Evolutionary conservation across 192 early-diverging fungal genomes (phyloP).

Genomic region (Pilaira anomala): DNA sequence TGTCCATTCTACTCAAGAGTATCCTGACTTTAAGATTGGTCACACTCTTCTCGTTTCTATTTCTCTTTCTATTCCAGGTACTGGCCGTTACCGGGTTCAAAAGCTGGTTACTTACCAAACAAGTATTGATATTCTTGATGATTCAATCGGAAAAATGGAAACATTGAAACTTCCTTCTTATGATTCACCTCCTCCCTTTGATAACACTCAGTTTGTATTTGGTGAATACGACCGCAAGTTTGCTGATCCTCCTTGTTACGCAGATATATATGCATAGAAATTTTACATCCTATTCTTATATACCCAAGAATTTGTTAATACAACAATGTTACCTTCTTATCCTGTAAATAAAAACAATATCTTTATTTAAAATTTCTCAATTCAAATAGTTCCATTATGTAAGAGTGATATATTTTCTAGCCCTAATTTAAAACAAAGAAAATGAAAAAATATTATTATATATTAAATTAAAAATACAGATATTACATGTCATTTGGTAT

Average conservation of each 20-base stretch:
- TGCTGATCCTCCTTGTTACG: slow-evolving; percentile 7
- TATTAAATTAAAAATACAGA: too few relatives aligned
- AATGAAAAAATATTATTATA: too few relatives aligned
- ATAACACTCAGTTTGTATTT: neutral
- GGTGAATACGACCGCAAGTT: slow-evolving; percentile 12
- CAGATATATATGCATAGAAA: slow-evolving; percentile 8
- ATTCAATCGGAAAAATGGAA: neutral
- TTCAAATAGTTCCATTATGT: too few relatives aligned
- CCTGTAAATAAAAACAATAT: too few relatives aligned
- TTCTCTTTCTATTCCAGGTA: slow-evolving; percentile 8
- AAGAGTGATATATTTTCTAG: too few relatives aligned
- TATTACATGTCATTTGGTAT: too few relatives aligned
- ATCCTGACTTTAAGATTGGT: slow-evolving; percentile 2
- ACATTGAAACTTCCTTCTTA: slow-evolving; percentile 5
- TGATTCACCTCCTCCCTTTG: slow-evolving; percentile 13
- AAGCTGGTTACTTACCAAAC: slow-evolving; percentile 7
- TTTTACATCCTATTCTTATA: too few relatives aligned
- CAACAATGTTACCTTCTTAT: too few relatives aligned
- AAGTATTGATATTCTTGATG: slow-evolving; percentile 10
- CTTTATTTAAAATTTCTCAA: too few relatives aligned
- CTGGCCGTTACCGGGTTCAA: slow-evolving; percentile 2
- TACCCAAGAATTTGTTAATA: too few relatives aligned
- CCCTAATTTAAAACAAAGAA: too few relatives aligned
- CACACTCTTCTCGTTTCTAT: slow-evolving; percentile 10
- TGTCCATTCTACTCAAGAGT: slow-evolving; percentile 8